phyloP scores from a whole-genome alignment of 2,329 filamentous ascomycete species.

The Hymenoscyphus infarciens region DNA sequence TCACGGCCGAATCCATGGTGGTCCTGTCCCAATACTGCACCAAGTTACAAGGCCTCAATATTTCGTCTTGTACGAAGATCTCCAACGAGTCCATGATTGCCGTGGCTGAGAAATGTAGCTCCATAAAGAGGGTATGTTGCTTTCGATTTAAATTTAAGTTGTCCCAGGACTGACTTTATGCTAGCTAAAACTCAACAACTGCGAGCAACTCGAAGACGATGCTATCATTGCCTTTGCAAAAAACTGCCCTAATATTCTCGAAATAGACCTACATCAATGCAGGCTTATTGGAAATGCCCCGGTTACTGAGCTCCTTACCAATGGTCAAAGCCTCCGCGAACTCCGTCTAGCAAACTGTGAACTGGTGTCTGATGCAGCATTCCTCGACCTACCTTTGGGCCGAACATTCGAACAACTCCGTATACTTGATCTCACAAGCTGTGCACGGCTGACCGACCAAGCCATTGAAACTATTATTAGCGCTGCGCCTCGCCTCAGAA shows the following conservation, averaged over 20 bases:
- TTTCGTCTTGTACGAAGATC: constrained; percentile 79
- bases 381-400: constrained; percentile 68
- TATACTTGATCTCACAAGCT: constrained; percentile 91
- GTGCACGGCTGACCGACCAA: constrained; percentile 76
- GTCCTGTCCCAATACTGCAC: constrained; percentile 77
- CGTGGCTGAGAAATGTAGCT: constrained; percentile 77
- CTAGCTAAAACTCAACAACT: constrained; percentile 92
- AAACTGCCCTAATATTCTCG: constrained; percentile 87
- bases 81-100: constrained; percentile 81
- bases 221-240: constrained; percentile 82
- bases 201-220: constrained; percentile 75
- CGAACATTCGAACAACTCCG: constrained; percentile 80
- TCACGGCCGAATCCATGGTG: constrained; percentile 77
- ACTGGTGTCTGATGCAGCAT: constrained; percentile 82
- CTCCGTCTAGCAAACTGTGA: constrained; percentile 82
- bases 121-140: constrained; percentile 73
- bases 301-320: constrained; percentile 73
- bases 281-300: constrained; percentile 76
- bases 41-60: constrained; percentile 86
- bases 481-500: constrained; percentile 81
- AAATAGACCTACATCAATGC: constrained; percentile 93
- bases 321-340: constrained; percentile 82
- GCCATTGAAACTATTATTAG: constrained; percentile 86
- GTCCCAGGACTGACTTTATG: not conserved
- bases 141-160: not conserved